Evolutionary conservation across 1,284 basidiomycete species (phyloP).

Genomic region (Schizophyllum commune): DNA sequence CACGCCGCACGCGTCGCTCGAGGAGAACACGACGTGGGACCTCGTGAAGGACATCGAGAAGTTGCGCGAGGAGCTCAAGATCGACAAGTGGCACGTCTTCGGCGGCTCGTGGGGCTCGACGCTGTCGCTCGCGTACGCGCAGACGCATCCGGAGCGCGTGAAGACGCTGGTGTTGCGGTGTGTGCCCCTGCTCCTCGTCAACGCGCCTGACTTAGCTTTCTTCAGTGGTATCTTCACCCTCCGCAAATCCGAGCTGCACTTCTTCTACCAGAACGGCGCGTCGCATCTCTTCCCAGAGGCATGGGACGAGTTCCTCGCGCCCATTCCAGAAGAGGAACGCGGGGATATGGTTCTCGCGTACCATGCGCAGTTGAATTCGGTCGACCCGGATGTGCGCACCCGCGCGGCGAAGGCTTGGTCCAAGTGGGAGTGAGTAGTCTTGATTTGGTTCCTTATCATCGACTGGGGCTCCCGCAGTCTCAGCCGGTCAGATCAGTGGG

Average conservation of each 20-base stretch:
- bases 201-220: not conserved
- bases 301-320: constrained; percentile 77
- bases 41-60: constrained; percentile 87
- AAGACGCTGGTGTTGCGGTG: constrained; percentile 79
- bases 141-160: constrained; percentile 78
- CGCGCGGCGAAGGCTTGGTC: constrained; percentile 83
- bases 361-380: constrained; percentile 73
- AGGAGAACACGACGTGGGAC: constrained; percentile 94
- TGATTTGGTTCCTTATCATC: too few relatives aligned
- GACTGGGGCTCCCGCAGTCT: too few relatives aligned
- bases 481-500: not conserved
- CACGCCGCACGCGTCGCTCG: constrained; percentile 65
- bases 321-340: constrained; percentile 76
- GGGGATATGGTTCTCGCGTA: constrained; percentile 80
- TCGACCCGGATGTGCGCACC: constrained; percentile 60
- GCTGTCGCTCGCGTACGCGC: constrained; percentile 81
- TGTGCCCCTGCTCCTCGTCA: constrained; percentile 8
- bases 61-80: constrained; percentile 62
- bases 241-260: constrained; percentile 72
- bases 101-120: constrained; percentile 94
- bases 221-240: constrained; percentile 83
- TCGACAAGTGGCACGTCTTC: constrained; percentile 90
- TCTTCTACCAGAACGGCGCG: constrained; percentile 87
- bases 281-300: constrained; percentile 84
- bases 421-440: constrained; percentile 82